Conservation (phyloP, 2,329 filamentous ascomycete species). For the Fusarium sacchari region DNA sequence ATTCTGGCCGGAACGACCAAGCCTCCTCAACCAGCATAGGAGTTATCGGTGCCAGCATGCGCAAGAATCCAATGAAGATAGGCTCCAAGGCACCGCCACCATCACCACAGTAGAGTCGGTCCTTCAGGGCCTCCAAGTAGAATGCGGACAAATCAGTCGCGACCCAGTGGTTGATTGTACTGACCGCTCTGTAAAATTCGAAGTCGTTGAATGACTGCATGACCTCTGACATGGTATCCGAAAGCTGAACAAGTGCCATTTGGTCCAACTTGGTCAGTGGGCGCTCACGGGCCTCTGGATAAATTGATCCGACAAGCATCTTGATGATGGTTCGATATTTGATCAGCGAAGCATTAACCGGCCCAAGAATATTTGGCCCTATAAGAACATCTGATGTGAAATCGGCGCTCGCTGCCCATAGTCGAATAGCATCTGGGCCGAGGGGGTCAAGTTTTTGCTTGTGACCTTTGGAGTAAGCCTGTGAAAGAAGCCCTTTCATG, state of each 20-base stretch:
- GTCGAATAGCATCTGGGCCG: constrained; percentile 84
- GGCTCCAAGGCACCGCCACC: constrained; percentile 70
- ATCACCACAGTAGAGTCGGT: constrained; percentile 87
- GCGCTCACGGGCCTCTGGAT: constrained; percentile 60
- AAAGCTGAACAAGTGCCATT: constrained; percentile 80
- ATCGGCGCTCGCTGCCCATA: constrained; percentile 93
- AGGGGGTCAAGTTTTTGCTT: constrained; percentile 69
- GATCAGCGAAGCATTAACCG: constrained; percentile 78
- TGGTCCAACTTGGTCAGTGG: constrained; percentile 72
- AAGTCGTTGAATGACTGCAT: constrained; percentile 72
- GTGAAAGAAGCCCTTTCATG: constrained; percentile 83
- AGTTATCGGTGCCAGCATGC: constrained; percentile 83
- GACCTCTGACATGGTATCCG: constrained; percentile 71
- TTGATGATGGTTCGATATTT: constrained; percentile 93
- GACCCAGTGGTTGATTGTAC: constrained; percentile 81
- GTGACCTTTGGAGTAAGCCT: constrained; percentile 64
- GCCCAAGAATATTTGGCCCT: constrained; percentile 78
- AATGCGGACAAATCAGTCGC: constrained; percentile 87
- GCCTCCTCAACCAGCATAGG: constrained; percentile 89
- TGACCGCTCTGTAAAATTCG: constrained; percentile 84
- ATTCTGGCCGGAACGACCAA: constrained; percentile 78
- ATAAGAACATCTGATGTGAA: constrained; percentile 90
- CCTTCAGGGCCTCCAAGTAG: constrained; percentile 93
- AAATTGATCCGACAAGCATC: constrained; percentile 84
- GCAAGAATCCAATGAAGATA: constrained; percentile 77